Evolutionary conservation across 495 filamentous ascomycete species (phyloP), one percentile per base, ranked within the genome.

Genomic region (Tetracladium marchalianum): DNA sequence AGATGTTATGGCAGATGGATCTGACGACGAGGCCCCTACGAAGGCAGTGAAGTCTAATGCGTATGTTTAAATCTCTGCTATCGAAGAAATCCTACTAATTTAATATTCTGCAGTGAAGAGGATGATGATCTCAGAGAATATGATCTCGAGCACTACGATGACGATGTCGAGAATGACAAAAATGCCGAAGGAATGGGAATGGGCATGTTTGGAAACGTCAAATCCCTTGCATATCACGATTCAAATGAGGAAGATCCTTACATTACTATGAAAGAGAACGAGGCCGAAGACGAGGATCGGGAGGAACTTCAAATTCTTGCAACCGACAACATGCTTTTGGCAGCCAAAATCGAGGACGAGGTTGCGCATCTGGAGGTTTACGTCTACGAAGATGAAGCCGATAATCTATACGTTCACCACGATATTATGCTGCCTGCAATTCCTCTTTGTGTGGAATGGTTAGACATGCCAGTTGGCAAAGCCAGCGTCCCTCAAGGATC

Each of bases 371-470:
- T 99, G 15, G 93, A 97, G 61, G 81, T 96, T 37, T 97, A 97
- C 62, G 87, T 98, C 24, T 98, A 98, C 63, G 93, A 98, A 65
- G 93, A 97, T 57, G 68, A 62, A 45, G 88, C 80, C 9, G 92
- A 94, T 59, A 97, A 99, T 64, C 80, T 99, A 33, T 99, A 97
- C 62, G 90, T 97, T 9, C 92, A 99, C 68, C 93, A 99, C 70
- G 92, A 99, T 59, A 94, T 99, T 55, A 96, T 99, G 92, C 79
- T 99, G 35, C 92, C 92, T 13, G 90, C 90, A 27, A 94, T 97
- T 64, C 92, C 92, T 1, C 77, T 99, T 11, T 90, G 86, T 60
- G 72, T 95, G 32, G 92, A 99, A 67, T 99, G 92, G 92, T 67
- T 99, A 15, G 84, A 95, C 62, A 66, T 93, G 31, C 81, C 89